Evolutionary conservation across 2,329 filamentous ascomycete genomes (phyloP), one percentile per base, ranked within the genome.

Genomic region (Aphanocladium album): DNA sequence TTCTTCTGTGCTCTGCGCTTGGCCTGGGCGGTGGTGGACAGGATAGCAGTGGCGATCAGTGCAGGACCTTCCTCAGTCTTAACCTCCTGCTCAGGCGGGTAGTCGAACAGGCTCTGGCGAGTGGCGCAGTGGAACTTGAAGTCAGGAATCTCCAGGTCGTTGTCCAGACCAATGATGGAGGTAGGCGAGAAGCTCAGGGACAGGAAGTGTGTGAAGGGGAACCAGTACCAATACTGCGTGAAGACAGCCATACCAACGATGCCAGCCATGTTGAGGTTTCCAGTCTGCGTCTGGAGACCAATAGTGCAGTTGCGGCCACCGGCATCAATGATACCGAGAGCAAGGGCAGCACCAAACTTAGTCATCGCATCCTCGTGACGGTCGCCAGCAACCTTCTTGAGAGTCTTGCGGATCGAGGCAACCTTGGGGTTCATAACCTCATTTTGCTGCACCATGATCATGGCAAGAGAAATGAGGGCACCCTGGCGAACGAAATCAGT

Each of bases 181-280:
- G 96, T 99, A 1, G 95, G 95, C n/a, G 91, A 92, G 77, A 99
- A 98, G 70, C 91, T 93, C 63, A 99, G 82, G 0, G 93, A 96
- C 61, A 99, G 76, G 85, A 99, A 99, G 77, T 99, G 95, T 33
- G 95, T 96, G 69, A 98, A 89, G 62, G 95, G 95, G 85, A 99
- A 99, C 95, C 95, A 99, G 80, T 99, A 99, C 95, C 95, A 99
- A 80, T 99, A 99, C 74, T 99, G 95, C 9, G 93, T 96, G 77
- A 99, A 99, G 58, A 99, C 90, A 30, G 92, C 93, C 87, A 96
- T 96, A 67, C 95, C 96, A 19, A 99, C 93, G 66, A 99, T 96
- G 63, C 91, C 96, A 19, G 93, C 87, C 93, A 99, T 97, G 81
- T 99, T 98, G 66, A 99, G 86, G 73, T 97, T 99, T 65, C 96